Evolutionary conservation across 495 filamentous ascomycete genomes (phyloP), one percentile per base, ranked within the genome.

Genomic region (Aspergillus campestris): DNA sequence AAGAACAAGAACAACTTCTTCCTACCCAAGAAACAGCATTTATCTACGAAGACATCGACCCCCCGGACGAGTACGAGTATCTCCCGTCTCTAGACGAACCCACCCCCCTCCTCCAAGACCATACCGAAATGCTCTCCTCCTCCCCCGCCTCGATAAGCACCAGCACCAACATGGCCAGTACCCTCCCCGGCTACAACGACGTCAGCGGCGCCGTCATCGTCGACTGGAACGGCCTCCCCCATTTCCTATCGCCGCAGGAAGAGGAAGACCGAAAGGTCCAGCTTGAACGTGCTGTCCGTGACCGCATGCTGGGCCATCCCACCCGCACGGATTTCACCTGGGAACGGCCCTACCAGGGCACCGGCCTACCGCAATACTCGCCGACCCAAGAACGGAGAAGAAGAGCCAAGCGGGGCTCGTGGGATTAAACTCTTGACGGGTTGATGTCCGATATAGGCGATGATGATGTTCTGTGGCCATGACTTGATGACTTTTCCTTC

Each of bases 131-230:
- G 32, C 9, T 24, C 4, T 4, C 18, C 18, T 24, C 28, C 29
- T 31, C 37, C 35, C 2, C 29, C 42, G 2, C 32, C 36, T 9
- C 12, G 10, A 34, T 9, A 40, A 11, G 31, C 18, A 40, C 7
- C 31, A 31, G 6, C 12, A 18, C 27, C 31, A 3, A 14, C 44
- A 40, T n/a, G 15, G 28, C 34, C 44, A 42, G n/a, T 30, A 28
- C 42, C 3, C 49, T 58, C 5, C 60, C 60, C 1, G 41, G 38
- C 8, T 64, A 64, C 40, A 61, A 59, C 50, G 56, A 61, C 30
- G 54, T 64, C 12, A 61, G 56, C 50, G 61, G 58, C 18, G 50
- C 58, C 7, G 61, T 64, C 29, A 29, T 64, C 13, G 57, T 64
- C 31, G 56, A 56, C 38, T 50, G 49, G 40, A 36, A 61, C 39